A percentile compares a stretch with the other conserved stretches of the same genome.
phyloP scores from a whole-genome alignment of 164 flowering plant genomes.

The Pachysandra terminalis region DNA sequence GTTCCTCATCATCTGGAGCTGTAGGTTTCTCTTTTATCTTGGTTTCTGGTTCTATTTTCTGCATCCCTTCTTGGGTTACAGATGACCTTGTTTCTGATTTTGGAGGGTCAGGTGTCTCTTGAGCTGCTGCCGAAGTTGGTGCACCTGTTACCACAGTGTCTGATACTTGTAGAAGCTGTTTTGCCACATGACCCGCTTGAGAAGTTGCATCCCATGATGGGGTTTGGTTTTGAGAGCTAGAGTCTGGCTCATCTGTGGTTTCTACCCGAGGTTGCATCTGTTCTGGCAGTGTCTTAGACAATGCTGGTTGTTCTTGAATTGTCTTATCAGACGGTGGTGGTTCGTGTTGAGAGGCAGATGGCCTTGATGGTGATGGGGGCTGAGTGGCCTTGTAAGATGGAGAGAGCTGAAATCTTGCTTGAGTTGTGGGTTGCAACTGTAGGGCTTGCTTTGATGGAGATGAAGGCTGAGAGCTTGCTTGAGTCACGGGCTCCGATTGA shows the following conservation, averaged over 20 bases:
- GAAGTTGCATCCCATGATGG: neutral
- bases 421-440: neutral
- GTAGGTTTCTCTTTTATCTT: slow-evolving; percentile 13
- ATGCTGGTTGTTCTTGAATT: neutral
- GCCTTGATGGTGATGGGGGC: slow-evolving; percentile 2
- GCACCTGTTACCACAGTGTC: neutral
- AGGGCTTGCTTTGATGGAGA: neutral
- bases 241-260: neutral
- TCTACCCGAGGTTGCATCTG: neutral
- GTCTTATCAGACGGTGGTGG: neutral
- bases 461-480: neutral
- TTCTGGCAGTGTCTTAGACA: too few species aligned
- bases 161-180: neutral
- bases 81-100: slow-evolving; percentile 12
- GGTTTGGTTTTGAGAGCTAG: neutral
- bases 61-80: slow-evolving; percentile 18
- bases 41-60: slow-evolving; percentile 11
- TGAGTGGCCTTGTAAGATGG: slow-evolving; percentile 9
- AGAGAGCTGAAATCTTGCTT: neutral
- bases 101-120: neutral
- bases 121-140: neutral
- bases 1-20: slow-evolving; percentile 10
- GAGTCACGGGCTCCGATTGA: neutral
- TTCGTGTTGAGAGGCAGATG: neutral
- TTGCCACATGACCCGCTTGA: neutral